Base-by-base conservation (phyloP, 2,329 filamentous ascomycete genomes). In the Colletotrichum sansevieriae region DNA sequence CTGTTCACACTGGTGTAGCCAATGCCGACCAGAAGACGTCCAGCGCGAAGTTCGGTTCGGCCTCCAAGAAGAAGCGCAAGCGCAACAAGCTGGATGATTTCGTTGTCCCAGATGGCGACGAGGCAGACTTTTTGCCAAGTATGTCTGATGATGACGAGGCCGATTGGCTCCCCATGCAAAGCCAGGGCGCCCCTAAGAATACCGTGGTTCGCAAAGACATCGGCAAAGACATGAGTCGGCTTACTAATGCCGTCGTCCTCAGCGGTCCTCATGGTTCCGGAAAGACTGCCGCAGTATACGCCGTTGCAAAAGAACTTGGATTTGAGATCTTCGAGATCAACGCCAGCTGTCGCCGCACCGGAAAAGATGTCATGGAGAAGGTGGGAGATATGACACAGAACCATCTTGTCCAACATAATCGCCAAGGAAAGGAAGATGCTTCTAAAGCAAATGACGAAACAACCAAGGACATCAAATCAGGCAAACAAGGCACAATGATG, bases 321-420 rank as follows among this genome's bases (percentile, higher is more conserved):
- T 98, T 97, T 75, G 95, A 97, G 75, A 88, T 99, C 1, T 99
- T 99, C 73, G 96, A 99, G 79, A 94, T 99, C 76, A 97, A 97
- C 75, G 83, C 95, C 0, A 89, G 93, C 69, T 93, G 89, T 72
- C 90, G 95, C 58, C 87, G 96, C 70, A 97, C 89, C 75, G 95
- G 95, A 37, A 96, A 91, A 77, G 96, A 99, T 74, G 90, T 99
- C 55, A 78, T 97, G 39, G 96, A 99, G 74, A 93, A 88, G 73
- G 93, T 99, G 51, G 97, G 96, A 46, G 94, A 99, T 79, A 98
- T 99, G 95, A 96, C 94, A 4, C 91, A 91, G 70, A 98, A 99
- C 74, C 96, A 99, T 78, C 86, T 97, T 2, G 95, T 99, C 20
- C 84, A 85, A 62, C 83, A 82, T 56, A 83, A 83, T 66, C 82